Percentiles rank a stretch among this genome's conserved stretches.
Evolutionary conservation across 177 flowering plant species (phyloP).

Genomic region (Vitis hybrid): DNA sequence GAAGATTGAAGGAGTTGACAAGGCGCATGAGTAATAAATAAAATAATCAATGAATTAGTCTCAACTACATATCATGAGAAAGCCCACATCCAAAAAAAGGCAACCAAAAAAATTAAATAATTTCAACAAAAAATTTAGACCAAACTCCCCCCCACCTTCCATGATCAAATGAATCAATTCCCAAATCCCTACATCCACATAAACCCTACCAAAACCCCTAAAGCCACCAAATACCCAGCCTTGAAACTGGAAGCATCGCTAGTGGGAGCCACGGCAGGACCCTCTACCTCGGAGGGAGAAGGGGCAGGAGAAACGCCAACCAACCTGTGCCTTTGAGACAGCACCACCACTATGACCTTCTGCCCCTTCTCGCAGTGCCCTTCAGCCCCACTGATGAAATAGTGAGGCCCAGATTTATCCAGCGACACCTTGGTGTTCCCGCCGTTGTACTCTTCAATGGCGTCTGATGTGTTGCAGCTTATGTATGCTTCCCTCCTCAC

Average conservation of each 20-base stretch:
- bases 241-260: slow-evolving; percentile 18
- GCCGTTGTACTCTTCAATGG: slow-evolving; percentile 38
- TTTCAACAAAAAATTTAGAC: neutral
- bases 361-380: slow-evolving; percentile 55
- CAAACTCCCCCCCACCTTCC: neutral
- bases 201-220: slow-evolving; percentile 18
- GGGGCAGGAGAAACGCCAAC: slow-evolving; percentile 33
- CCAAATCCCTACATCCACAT: slow-evolving; percentile 2
- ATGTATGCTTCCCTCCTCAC: slow-evolving; percentile 40
- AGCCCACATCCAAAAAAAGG: neutral
- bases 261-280: slow-evolving; percentile 33
- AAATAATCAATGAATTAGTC: neutral
- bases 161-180: too few species aligned
- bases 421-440: slow-evolving; percentile 48
- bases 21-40: neutral
- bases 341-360: slow-evolving; percentile 45
- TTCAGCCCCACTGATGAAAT: slow-evolving; percentile 56
- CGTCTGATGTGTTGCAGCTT: slow-evolving; percentile 39
- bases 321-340: slow-evolving; percentile 24
- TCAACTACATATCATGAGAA: too few species aligned
- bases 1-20: too few species aligned
- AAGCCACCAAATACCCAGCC: slow-evolving; percentile 7
- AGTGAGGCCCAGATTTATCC: slow-evolving; percentile 43
- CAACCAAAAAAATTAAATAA: neutral
- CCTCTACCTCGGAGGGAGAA: slow-evolving; percentile 29